Evolutionary conservation across 164 flowering plant species (phyloP), one percentile per base, ranked within the genome.

Genomic region (Malania oleifera): DNA sequence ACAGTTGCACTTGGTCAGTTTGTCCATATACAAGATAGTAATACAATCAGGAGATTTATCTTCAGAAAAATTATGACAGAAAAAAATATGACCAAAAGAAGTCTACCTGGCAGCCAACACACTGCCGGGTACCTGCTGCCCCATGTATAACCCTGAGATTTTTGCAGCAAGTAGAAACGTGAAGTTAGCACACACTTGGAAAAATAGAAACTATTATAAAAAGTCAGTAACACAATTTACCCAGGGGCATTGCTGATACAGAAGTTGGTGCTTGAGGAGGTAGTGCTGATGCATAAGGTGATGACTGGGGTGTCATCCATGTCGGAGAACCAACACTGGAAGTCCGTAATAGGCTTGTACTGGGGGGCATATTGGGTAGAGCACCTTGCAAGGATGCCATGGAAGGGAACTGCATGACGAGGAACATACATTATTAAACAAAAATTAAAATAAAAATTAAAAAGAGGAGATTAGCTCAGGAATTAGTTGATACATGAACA

Each of bases 361-460:
- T 53, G 34, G 69, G 67, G 29, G 72, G 61, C 44, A 71, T 20
- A 59, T 67, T 80, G 67, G 83, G 84, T 50, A 82, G 45, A 34
- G 82, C 79, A 61, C 76, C 75, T 70, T 79, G 85, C 68, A 86
- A 59, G 49, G 87, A 58, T 45, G 74, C 40, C 85, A 84, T 72
- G 47, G 87, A 77, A 31, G 84, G 89, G 64, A 80, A 84, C 93
- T 86, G 70, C 75, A 79, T 17, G 34, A 55, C 39, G 63, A 53
- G 35, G 17, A 59, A 56, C 20, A 78, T 18, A 44, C 2, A 26
- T 54, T 24, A 59, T n/a, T n/a, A n/a, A n/a, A n/a, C 49, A 29
- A 49, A 51, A 52, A 24, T 10, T 8, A 25, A 9, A 49, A 37
- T 7, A 20, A 40, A 19, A 1, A 44, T 7, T 23, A 8, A 7